These are phyloP conservation scores for Melastoma malabathricum DNA, from an alignment of 345 rosid genomes.

Conservation along the genomic window DNA sequence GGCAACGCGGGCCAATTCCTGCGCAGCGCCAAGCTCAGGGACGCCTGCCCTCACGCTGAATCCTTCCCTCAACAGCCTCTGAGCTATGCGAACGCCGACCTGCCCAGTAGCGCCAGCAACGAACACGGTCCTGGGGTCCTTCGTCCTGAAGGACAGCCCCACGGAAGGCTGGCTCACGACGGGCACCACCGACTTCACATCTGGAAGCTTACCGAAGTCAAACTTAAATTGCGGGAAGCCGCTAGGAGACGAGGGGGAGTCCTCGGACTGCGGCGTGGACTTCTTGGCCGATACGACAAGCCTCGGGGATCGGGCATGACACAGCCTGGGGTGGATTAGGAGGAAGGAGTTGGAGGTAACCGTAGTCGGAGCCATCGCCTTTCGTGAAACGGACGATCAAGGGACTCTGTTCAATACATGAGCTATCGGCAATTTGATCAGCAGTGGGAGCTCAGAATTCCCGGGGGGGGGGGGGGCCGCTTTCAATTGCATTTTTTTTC, in stretches of 20 bases:
- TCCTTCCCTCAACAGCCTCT: conserved; percentile 56
- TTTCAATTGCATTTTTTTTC: too few relatives aligned
- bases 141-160: conserved; percentile 51
- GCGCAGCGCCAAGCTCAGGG: conserved; percentile 69
- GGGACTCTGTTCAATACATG: neutral
- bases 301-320: conserved; percentile 23
- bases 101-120: conserved; percentile 95
- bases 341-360: conserved; percentile 53
- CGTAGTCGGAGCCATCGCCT: conserved; percentile 43
- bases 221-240: conserved; percentile 47
- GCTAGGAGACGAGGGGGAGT: conserved; percentile 28
- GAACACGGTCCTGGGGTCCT: conserved; percentile 72
- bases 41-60: conserved; percentile 89
- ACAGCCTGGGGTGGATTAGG: conserved; percentile 23
- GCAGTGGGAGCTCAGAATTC: too few relatives aligned
- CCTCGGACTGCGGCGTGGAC: conserved; percentile 16
- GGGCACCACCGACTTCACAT: conserved; percentile 52
- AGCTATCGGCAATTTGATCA: neutral
- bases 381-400: neutral
- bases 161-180: conserved; percentile 29
- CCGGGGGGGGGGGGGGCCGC: too few relatives aligned
- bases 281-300: conserved; percentile 47
- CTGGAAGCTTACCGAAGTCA: conserved; percentile 44
- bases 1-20: conserved; percentile 81
- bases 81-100: conserved; percentile 77